phyloP scores from a whole-genome alignment of 148 eudicot genomes.

The Rhododendron kiyosumense region DNA sequence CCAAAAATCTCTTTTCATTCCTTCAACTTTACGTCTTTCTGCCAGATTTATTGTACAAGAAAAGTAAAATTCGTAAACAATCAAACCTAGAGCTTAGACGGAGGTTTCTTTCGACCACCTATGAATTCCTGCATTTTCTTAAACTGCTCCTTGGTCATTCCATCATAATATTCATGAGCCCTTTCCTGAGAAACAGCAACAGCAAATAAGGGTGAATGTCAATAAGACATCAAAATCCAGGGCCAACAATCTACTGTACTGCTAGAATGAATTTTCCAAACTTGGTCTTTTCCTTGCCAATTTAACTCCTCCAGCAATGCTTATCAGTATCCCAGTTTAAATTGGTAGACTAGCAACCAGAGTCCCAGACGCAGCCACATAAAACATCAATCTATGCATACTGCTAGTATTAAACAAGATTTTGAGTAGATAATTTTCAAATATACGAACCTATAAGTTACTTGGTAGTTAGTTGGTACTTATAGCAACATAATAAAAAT shows the following conservation, averaged over 20 bases:
- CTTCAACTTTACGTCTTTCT: not conserved
- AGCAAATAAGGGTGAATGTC: not conserved
- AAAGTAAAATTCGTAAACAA: not conserved
- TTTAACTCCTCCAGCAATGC: not conserved
- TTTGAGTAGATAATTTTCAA: not conserved
- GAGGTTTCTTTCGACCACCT: constrained; percentile 61
- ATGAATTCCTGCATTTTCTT: constrained; percentile 95
- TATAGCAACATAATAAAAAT: not conserved
- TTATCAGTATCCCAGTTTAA: not conserved
- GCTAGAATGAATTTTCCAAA: not conserved
- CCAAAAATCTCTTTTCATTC: not conserved
- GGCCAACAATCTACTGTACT: not conserved
- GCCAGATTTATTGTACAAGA: constrained; percentile 1
- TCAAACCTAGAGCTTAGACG: constrained; percentile 44
- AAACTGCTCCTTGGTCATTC: constrained; percentile 91
- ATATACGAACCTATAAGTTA: not conserved
- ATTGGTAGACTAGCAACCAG: not conserved
- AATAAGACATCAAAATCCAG: not conserved
- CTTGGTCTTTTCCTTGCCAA: not conserved
- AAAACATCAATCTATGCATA: not conserved
- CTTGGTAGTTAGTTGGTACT: not conserved
- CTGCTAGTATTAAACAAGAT: not conserved
- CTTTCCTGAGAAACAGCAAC: constrained; percentile 47
- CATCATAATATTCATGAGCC: constrained; percentile 71
- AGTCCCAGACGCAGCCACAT: not conserved